Evolutionary conservation across 2,329 filamentous ascomycete species (phyloP), one percentile per base, ranked within the genome.

Genomic region (Periglandula ipomoeae): DNA sequence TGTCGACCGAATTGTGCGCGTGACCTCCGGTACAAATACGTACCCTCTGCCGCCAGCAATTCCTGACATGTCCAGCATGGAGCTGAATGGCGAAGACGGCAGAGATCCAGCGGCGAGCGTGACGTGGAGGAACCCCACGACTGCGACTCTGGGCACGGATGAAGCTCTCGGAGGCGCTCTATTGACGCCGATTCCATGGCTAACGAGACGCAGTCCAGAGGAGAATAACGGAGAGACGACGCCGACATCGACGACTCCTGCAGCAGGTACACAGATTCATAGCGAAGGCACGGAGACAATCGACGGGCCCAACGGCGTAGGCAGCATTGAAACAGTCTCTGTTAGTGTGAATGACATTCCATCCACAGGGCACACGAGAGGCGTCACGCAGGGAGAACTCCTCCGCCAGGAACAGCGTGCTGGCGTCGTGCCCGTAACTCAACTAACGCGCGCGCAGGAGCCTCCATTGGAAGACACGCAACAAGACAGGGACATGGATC

Each of bases 101-200:
- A 59, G 57, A 42, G 61, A 68, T 48, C 64, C 63, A 3, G 68
- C 64, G 56, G 66, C 56, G 15, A 57, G 60, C 7, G 65, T 75
- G 10, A 65, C 70, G 3, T 76, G 75, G 71, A 67, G 68, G 41
- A 75, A 77, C 46, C 67, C 58, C 58, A 75, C 60, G 54, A 66
- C 67, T 53, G 64, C 67, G 8, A 65, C 70, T 11, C 70, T 91
- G 6, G 90, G 89, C 2, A 89, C 86, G 44, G 91, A 97, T 58
- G 91, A 96, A 63, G 85, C 85, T 11, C 72, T 97, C 1, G 91
- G 91, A 20, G 93, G 93, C 6, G 93, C 93, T 0, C 73, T 96
- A 17, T 73, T 98, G 44, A 97, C 91, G 1, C 93, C 91, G 1
- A 97, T 98, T 50, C 87, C 90, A 0, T 98, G 93, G 93, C 71